phyloP scores from a whole-genome alignment of 208 protist species.

The Ichthyophonus hoferi region DNA sequence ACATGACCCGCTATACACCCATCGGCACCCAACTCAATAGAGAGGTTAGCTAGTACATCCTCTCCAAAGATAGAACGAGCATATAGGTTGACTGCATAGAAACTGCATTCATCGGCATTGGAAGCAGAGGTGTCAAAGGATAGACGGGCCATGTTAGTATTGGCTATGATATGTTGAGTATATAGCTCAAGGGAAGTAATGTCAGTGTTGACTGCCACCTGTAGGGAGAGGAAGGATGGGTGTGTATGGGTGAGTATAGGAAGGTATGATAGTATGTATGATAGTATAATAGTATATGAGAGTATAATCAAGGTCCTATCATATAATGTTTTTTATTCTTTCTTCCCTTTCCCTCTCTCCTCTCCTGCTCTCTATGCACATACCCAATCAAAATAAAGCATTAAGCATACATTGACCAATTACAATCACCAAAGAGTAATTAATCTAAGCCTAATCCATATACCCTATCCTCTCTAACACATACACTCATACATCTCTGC shows the following conservation, averaged over 20 bases:
- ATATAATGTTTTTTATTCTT: neutral
- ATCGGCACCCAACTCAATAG: constrained; percentile 62
- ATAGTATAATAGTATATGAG: too few species aligned
- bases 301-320: too few species aligned
- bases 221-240: neutral
- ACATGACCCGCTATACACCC: constrained; percentile 83
- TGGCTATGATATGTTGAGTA: constrained; percentile 76
- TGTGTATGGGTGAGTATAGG: neutral
- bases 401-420: too few species aligned
- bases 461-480: too few species aligned
- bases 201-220: constrained; percentile 15
- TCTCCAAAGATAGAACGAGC: constrained; percentile 91
- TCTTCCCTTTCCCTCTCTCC: neutral
- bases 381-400: too few species aligned
- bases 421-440: too few species aligned
- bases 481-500: too few species aligned
- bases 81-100: constrained; percentile 93
- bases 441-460: too few species aligned
- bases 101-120: constrained; percentile 78
- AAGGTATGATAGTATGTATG: too few species aligned
- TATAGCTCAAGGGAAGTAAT: constrained; percentile 72
- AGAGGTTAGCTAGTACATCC: constrained; percentile 93
- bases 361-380: neutral
- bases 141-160: constrained; percentile 88
- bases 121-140: constrained; percentile 57